phyloP scores from a whole-genome alignment of 257 asterid species.

The Scutellaria barbata region DNA sequence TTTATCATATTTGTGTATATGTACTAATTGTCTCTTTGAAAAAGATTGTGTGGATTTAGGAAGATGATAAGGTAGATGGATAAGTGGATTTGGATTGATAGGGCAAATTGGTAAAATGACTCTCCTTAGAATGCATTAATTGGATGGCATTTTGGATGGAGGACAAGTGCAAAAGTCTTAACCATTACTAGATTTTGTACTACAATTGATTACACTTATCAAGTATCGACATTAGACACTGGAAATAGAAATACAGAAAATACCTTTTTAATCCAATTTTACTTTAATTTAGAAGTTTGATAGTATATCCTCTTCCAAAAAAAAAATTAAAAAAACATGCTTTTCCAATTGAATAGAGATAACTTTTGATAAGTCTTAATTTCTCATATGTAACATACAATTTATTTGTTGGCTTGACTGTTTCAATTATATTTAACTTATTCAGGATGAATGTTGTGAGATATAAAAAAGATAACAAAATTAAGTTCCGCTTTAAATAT shows the following conservation, averaged over 20 bases:
- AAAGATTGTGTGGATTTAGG: constrained; percentile 21
- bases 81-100: constrained; percentile 14
- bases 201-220: background rate
- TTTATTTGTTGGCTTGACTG: no score
- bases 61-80: background rate
- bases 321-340: no score
- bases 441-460: no score
- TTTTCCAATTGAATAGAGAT: no score
- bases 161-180: constrained; percentile 24
- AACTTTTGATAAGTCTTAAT: no score
- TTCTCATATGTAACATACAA: no score
- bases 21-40: background rate
- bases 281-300: background rate
- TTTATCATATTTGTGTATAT: background rate
- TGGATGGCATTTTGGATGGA: constrained; percentile 17
- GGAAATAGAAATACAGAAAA: background rate
- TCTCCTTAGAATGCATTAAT: background rate
- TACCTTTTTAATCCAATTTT: background rate
- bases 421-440: no score
- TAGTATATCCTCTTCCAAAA: no score
- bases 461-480: no score
- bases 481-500: no score
- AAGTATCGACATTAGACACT: background rate
- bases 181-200: constrained; percentile 1
- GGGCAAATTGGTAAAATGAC: background rate